Evolutionary conservation across 805 yeast species (phyloP).

Genomic region (Kodamaea nitidulidarum): DNA sequence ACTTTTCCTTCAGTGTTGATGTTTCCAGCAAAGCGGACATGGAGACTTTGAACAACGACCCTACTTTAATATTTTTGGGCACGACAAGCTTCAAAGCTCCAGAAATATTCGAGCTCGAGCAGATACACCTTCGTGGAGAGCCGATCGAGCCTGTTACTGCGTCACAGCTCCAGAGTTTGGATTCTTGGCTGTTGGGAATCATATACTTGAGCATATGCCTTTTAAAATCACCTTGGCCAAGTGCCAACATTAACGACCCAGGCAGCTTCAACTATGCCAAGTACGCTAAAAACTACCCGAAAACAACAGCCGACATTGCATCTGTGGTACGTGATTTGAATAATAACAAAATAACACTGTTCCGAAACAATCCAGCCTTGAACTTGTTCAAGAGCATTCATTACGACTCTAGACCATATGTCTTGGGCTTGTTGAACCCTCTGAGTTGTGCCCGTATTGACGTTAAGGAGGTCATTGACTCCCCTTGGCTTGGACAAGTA

Average conservation of each 20-base stretch:
- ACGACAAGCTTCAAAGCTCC: slow-evolving; percentile 56
- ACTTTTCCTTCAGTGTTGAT: slow-evolving; percentile 45
- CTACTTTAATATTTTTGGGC: slow-evolving; percentile 37
- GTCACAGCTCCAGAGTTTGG: slow-evolving; percentile 19
- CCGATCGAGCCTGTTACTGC: slow-evolving; percentile 5
- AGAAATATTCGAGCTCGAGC: slow-evolving; percentile 36
- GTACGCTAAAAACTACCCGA: slow-evolving; percentile 28
- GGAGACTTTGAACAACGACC: slow-evolving; percentile 14
- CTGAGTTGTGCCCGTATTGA: slow-evolving; percentile 20
- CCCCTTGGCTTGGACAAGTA: slow-evolving; percentile 37
- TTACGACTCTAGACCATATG: slow-evolving; percentile 32
- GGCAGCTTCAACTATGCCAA: slow-evolving; percentile 16
- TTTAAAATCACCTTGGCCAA: slow-evolving; percentile 47
- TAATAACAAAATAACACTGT: slow-evolving; percentile 11
- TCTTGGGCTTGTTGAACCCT: slow-evolving; percentile 35
- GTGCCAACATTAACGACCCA: slow-evolving; percentile 26
- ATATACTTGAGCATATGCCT: slow-evolving; percentile 43
- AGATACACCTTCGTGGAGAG: slow-evolving; percentile 6
- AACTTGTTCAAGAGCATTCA: slow-evolving; percentile 32
- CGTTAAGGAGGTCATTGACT: slow-evolving; percentile 23
- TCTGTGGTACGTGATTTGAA: slow-evolving; percentile 13
- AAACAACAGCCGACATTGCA: slow-evolving; percentile 10
- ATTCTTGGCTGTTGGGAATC: slow-evolving; percentile 52
- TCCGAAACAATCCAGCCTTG: slow-evolving; percentile 29
- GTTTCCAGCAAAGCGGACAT: slow-evolving; percentile 24